Conservation (phyloP, 768 basidiomycete species). For the Pholiota microspora region DNA sequence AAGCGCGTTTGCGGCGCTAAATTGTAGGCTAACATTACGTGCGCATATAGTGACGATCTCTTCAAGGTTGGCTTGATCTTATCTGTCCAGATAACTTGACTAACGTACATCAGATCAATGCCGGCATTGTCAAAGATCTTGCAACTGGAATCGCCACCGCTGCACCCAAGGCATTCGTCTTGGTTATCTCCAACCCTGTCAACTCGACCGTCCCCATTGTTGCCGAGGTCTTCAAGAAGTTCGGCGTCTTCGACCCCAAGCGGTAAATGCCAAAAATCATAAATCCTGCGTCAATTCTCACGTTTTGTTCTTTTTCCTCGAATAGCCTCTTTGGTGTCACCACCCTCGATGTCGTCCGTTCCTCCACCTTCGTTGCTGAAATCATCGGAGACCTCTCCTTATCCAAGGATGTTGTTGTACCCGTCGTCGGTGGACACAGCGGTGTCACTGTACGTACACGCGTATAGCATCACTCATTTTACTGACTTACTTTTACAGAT, state of each 20-base stretch:
- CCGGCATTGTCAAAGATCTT: conserved; percentile 92
- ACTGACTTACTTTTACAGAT: conserved; percentile 53
- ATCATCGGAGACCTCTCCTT: conserved; percentile 62
- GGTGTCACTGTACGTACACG: conserved; percentile 75
- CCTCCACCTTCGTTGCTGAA: conserved; percentile 94
- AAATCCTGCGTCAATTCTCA: neutral
- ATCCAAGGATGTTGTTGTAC: conserved; percentile 66
- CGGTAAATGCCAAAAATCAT: conserved; percentile 48
- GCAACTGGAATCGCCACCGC: conserved; percentile 83
- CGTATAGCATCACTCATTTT: too few relatives aligned
- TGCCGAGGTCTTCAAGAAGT: conserved; percentile 92
- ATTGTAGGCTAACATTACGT: conserved; percentile 13
- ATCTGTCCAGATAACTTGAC: neutral
- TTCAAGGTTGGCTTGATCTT: conserved; percentile 68
- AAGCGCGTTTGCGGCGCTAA: conserved; percentile 7
- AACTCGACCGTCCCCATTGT: conserved; percentile 99
- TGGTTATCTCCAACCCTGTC: conserved; percentile 99
- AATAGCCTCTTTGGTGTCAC: conserved; percentile 94
- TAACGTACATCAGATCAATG: conserved; percentile 74
- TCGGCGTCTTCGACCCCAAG: conserved; percentile 89
- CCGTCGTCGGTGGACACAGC: conserved; percentile 94
- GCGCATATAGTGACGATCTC: conserved; percentile 72
- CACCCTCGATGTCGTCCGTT: conserved; percentile 95
- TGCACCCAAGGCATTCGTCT: conserved; percentile 87
- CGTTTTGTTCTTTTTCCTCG: neutral